Evolutionary conservation across 140 eudicot genomes (phyloP).

Genomic region (Stevia rebaudiana): DNA sequence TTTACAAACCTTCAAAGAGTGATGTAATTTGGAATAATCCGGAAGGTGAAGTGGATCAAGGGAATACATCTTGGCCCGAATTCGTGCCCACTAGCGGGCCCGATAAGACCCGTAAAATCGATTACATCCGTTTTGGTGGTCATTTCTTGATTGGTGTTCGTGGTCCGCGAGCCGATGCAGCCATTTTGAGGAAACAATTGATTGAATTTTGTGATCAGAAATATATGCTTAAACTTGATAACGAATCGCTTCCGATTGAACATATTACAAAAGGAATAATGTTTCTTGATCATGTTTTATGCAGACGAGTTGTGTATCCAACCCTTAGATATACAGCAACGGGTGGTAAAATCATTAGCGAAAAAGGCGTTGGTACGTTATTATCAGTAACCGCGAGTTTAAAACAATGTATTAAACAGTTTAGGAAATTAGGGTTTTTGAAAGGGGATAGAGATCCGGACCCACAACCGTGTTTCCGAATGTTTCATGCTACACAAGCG

Average conservation of each 20-base stretch:
- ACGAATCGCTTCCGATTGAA: conserved; percentile 83
- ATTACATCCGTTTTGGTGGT: conserved; percentile 80
- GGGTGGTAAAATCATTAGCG: conserved; percentile 89
- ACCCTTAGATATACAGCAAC: conserved; percentile 91
- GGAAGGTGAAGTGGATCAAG: conserved; percentile 82
- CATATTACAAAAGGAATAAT: conserved; percentile 89
- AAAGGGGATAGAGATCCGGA: conserved; percentile 98
- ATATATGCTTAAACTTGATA: conserved; percentile 72
- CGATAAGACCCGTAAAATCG: conserved; percentile 83
- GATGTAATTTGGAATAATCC: conserved; percentile 93
- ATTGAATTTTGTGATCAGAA: conserved; percentile 85
- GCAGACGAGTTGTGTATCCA: conserved; percentile 86
- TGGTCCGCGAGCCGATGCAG: conserved; percentile 98
- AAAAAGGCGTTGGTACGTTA: conserved; percentile 92
- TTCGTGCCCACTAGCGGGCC: conserved; percentile 97
- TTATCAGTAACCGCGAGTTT: conserved; percentile 92
- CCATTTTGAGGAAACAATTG: conserved; percentile 62
- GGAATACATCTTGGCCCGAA: conserved; percentile 98
- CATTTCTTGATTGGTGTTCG: conserved; percentile 85
- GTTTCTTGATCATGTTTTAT: conserved; percentile 92
- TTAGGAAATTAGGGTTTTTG: conserved; percentile 59
- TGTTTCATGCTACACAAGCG: conserved; percentile 99
- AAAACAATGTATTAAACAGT: conserved; percentile 81
- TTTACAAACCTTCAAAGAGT: conserved; percentile 69
- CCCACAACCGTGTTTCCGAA: conserved; percentile 91